phyloP scores from a whole-genome alignment of 2,329 filamentous ascomycete genomes.

The Clarireedia homoeocarpa region DNA sequence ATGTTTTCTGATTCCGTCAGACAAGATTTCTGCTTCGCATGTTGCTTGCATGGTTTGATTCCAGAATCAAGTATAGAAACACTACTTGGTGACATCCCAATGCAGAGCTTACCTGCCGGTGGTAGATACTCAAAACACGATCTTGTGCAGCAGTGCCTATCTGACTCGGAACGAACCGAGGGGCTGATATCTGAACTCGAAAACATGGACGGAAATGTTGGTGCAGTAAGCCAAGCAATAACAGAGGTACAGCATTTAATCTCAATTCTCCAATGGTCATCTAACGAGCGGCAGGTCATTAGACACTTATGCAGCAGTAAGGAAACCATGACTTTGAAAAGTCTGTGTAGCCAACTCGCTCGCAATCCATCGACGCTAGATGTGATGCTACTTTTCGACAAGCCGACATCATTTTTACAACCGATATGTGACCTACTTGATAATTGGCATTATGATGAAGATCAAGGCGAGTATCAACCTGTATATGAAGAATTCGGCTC shows the following conservation, averaged over 20 bases:
- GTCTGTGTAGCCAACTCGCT: conserved; percentile 64
- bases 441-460: conserved; percentile 73
- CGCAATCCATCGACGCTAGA: conserved; percentile 66
- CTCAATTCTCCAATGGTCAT: neutral
- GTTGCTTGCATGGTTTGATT: conserved; percentile 80
- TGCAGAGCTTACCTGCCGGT: conserved; percentile 67
- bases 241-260: conserved; percentile 47
- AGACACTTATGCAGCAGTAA: conserved; percentile 61
- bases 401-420: conserved; percentile 58
- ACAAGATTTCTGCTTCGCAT: conserved; percentile 83
- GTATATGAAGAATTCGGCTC: conserved; percentile 82
- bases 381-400: conserved; percentile 68
- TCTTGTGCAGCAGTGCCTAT: conserved; percentile 69
- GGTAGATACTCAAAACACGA: conserved; percentile 71
- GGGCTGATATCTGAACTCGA: conserved; percentile 75
- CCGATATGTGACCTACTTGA: conserved; percentile 71
- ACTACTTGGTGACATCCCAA: conserved; percentile 75
- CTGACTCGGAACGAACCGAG: conserved; percentile 67
- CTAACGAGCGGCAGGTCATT: conserved; percentile 45
- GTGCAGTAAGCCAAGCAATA: conserved; percentile 72
- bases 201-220: conserved; percentile 85
- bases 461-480: conserved; percentile 76
- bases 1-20: conserved; percentile 58
- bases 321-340: conserved; percentile 74
- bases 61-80: conserved; percentile 68